Evolutionary conservation across 805 yeast species (phyloP).

Genomic region (Ogataea minuta): DNA sequence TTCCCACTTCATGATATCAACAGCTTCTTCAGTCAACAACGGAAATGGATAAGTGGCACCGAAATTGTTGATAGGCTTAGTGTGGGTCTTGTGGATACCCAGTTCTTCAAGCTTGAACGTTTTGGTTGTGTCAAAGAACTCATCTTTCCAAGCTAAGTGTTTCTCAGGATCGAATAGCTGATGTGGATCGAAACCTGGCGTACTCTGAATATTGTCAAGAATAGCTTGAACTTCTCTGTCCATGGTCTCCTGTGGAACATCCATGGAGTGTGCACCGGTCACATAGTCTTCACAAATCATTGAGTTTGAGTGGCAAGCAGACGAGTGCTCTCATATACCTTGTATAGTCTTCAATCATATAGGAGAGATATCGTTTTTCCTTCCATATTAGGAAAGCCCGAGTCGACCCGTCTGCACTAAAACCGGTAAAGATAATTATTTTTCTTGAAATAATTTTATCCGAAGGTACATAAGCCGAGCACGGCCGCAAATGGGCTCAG

Average conservation of each 20-base stretch:
- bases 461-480: constrained; percentile 2
- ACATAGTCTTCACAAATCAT: constrained; percentile 23
- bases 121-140: constrained; percentile 37
- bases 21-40: constrained; percentile 55
- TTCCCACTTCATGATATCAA: constrained; percentile 54
- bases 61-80: constrained; percentile 34
- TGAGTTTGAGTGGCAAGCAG: not conserved
- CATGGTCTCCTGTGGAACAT: constrained; percentile 28
- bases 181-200: constrained; percentile 19
- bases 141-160: constrained; percentile 40
- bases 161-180: constrained; percentile 37
- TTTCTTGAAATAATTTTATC: not conserved
- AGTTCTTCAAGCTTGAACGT: constrained; percentile 38
- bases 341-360: not conserved
- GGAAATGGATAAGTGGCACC: constrained; percentile 59
- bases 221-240: constrained; percentile 25
- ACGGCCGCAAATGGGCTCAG: constrained; percentile 3
- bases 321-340: not conserved
- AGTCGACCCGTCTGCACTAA: not conserved
- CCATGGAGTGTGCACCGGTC: constrained; percentile 25
- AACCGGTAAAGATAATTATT: not conserved
- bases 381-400: constrained; percentile 3
- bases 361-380: not conserved
- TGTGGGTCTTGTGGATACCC: constrained; percentile 37
- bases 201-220: constrained; percentile 15